Evolutionary conservation across 257 asterid genomes (phyloP).

Genomic region (Solanum chilense): DNA sequence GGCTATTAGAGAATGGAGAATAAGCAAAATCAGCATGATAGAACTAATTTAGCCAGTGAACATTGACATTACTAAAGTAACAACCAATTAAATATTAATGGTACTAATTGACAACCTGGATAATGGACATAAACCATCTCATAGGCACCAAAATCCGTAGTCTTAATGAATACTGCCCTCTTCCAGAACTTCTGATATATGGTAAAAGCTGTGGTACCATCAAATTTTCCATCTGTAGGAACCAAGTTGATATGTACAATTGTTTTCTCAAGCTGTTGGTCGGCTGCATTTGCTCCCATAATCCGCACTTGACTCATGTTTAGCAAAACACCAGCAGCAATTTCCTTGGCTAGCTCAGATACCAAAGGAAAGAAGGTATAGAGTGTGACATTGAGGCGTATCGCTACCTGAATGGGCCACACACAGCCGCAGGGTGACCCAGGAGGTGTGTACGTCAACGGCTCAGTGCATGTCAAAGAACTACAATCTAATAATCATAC

Average conservation of each 20-base stretch:
- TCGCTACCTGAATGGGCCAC: conserved; percentile 58
- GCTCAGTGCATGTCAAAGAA: conserved; percentile 48
- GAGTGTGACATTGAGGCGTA: conserved; percentile 40
- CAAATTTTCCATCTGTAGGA: conserved; percentile 43
- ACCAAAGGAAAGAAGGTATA: conserved; percentile 64
- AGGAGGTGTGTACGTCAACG: conserved; percentile 59
- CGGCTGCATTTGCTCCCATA: conserved; percentile 82
- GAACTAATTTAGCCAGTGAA: not conserved
- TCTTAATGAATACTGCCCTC: conserved; percentile 32
- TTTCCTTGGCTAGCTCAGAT: conserved; percentile 52
- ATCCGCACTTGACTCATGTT: conserved; percentile 69
- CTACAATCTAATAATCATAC: conserved; percentile 32
- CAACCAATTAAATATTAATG: not conserved
- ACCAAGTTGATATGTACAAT: conserved; percentile 60
- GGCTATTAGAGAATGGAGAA: not conserved
- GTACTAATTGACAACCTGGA: conserved; percentile 47
- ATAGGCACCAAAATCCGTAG: conserved; percentile 55
- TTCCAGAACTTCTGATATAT: conserved; percentile 73
- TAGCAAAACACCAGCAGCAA: conserved; percentile 32
- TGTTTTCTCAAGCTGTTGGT: conserved; percentile 57
- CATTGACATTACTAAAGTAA: not conserved
- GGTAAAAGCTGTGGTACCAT: conserved; percentile 33
- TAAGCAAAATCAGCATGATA: not conserved
- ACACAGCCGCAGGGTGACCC: conserved; percentile 84
- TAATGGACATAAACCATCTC: conserved; percentile 64